Evolutionary conservation across 306 rosid species (phyloP).

Genomic region (Quercus rubra): DNA sequence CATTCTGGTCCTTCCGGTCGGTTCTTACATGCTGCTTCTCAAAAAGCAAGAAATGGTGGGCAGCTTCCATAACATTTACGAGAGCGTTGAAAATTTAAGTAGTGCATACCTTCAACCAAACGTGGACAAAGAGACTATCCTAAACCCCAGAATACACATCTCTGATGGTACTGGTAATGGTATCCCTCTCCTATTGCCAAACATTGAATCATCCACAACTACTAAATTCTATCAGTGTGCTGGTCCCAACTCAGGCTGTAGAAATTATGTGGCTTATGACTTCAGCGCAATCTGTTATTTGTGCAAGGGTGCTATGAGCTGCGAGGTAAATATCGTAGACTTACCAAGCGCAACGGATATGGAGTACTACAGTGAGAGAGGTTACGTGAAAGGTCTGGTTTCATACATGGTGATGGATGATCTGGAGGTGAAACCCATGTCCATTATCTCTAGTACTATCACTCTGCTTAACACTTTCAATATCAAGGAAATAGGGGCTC

Average conservation of each 20-base stretch:
- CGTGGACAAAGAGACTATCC: background rate
- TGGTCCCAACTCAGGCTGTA: rapidly evolving
- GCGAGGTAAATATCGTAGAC: too few species aligned
- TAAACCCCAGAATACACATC: background rate
- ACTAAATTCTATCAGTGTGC: background rate
- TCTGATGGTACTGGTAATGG: background rate
- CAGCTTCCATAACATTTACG: background rate
- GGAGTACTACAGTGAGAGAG: background rate
- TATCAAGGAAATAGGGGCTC: slow-evolving; percentile 7
- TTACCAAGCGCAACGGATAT: background rate
- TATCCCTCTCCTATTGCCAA: background rate
- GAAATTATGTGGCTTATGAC: background rate
- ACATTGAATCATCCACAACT: background rate
- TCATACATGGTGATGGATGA: slow-evolving; percentile 40
- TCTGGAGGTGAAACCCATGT: slow-evolving; percentile 24
- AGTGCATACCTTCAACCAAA: background rate
- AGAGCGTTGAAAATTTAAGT: slow-evolving; percentile 4
- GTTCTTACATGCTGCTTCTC: too few species aligned
- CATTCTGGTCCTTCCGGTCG: background rate
- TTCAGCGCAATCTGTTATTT: background rate
- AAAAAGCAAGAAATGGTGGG: too few species aligned
- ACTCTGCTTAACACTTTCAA: slow-evolving; percentile 10
- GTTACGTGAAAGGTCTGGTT: slow-evolving; percentile 24
- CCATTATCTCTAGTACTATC: background rate
- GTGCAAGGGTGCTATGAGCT: background rate